Base-by-base conservation (phyloP, 805 yeast species). In the Metschnikowia santaceciliae region DNA sequence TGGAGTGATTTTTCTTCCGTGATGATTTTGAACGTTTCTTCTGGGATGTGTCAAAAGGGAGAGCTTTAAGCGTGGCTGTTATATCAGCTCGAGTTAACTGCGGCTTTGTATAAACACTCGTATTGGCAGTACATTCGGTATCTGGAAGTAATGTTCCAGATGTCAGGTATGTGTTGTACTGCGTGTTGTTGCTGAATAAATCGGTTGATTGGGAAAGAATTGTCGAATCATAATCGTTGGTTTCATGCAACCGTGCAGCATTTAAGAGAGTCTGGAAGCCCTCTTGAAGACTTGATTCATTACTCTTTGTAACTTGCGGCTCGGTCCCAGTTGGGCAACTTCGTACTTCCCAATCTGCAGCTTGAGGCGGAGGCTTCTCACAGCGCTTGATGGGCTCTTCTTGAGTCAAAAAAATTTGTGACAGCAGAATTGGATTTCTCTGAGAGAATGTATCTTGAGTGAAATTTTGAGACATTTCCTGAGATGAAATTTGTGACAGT, bases 121-220 rank as follows among this genome's bases (percentile, higher is more conserved):
- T 35, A 6, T 23, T 26, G 17, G 22, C 6, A 8, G 34, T 34
- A 22, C 14, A 20, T 11, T 42, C 38, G 11, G 46, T n/a, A 10
- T 22, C 13, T n/a, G 46, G 38, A n/a, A 20, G 19, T 3, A 23
- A 40, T 15, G 11, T 23, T 20, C 46, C 46, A 14, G 46, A 7
- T n/a, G 19, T 33, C 46, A 42, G 38, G 20, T 33, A 44, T 15
- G 40, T 36, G 13, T 34, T 44, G 40, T 44, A 46, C 32, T 46
- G 42, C 42, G 39, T 30, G 42, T 17, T 19, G 35, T 42, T 36
- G 48, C 14, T 32, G 43, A 45, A 48, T 13, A 48, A 14, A 33
- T 42, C 46, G 30, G 26, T 15, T 11, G 51, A 35, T 41, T 54
- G 56, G 6, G 57, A 52, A 11, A 54, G 37, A 14, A 35, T 42